These are phyloP conservation scores for Goffeauzyma gilvescens DNA, from an alignment of 768 basidiomycete species.

Conservation along the genomic window DNA sequence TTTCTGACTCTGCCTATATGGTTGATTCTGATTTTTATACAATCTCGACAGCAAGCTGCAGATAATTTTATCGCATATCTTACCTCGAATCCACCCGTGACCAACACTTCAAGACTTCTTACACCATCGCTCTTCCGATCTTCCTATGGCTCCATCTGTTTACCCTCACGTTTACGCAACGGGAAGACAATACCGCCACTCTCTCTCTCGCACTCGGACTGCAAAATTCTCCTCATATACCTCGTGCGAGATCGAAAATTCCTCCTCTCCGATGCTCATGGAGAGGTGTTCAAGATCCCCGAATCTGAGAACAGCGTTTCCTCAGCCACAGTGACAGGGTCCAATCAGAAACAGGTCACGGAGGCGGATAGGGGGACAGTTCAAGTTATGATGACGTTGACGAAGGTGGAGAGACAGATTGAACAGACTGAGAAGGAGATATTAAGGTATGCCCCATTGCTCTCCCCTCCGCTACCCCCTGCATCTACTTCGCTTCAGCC, in stretches of 20 bases:
- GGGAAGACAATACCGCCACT: too few species aligned
- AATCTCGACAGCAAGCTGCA: conserved; percentile 24
- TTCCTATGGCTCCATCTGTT: too few species aligned
- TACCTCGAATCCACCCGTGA: conserved; percentile 14
- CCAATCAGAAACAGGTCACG: conserved; percentile 39
- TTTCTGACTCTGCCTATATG: too few species aligned
- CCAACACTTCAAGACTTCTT: conserved; percentile 17
- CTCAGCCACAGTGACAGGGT: too few species aligned
- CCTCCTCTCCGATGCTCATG: conserved; percentile 40
- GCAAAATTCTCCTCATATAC: conserved; percentile 52
- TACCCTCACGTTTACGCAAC: too few species aligned
- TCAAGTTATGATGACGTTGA: conserved; percentile 54
- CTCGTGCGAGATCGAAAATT: conserved; percentile 55
- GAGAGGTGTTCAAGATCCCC: conserved; percentile 38
- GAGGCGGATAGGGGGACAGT: conserved; percentile 67
- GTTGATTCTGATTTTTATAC: too few species aligned
- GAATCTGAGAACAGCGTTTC: not conserved
- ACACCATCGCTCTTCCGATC: conserved; percentile 13
- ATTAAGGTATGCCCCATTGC: conserved; percentile 40
- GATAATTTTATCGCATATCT: conserved; percentile 16
- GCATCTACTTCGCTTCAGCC: not conserved
- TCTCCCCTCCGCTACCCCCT: not conserved
- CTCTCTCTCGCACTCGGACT: conserved; percentile 49
- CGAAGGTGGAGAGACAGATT: conserved; percentile 50
- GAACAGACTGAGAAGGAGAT: conserved; percentile 51